Evolutionary conservation across 208 protist species (phyloP).

Genomic region (Acanthamoeba castellanii): DNA sequence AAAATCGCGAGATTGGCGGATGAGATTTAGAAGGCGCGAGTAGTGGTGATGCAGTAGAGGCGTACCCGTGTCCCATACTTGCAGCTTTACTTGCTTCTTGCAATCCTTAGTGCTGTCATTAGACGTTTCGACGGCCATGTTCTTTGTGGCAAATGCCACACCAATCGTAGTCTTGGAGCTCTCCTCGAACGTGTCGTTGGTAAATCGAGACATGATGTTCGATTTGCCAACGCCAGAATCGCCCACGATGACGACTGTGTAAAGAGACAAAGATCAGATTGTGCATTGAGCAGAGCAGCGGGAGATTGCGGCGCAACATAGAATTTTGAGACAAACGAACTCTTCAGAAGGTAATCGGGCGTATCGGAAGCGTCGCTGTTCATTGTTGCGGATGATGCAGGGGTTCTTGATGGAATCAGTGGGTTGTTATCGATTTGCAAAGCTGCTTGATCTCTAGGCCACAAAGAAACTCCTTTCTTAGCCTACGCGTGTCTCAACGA

Average conservation of each 20-base stretch:
- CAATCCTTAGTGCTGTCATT: background rate
- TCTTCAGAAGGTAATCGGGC: slow-evolving; percentile 24
- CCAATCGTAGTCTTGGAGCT: slow-evolving; percentile 50
- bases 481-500: background rate
- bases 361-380: background rate
- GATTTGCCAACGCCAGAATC: slow-evolving; percentile 69
- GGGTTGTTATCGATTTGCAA: background rate
- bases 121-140: background rate
- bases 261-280: background rate
- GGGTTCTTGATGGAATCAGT: background rate
- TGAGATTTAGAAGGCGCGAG: background rate
- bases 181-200: slow-evolving; percentile 24
- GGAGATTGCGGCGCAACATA: background rate
- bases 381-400: background rate
- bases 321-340: background rate
- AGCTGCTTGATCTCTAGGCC: too few relatives aligned
- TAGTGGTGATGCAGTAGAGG: background rate
- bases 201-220: slow-evolving; percentile 40
- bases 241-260: slow-evolving; percentile 35
- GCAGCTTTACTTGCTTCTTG: slow-evolving; percentile 29
- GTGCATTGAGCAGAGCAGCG: background rate
- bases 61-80: slow-evolving; percentile 43
- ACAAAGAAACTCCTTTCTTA: background rate
- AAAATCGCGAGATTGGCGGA: background rate
- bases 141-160: slow-evolving; percentile 52